A percentile compares a stretch with the other conserved stretches of the same genome.
Conservation (phyloP, 2,329 filamentous ascomycete species). For the Teratosphaeria destructans region DNA sequence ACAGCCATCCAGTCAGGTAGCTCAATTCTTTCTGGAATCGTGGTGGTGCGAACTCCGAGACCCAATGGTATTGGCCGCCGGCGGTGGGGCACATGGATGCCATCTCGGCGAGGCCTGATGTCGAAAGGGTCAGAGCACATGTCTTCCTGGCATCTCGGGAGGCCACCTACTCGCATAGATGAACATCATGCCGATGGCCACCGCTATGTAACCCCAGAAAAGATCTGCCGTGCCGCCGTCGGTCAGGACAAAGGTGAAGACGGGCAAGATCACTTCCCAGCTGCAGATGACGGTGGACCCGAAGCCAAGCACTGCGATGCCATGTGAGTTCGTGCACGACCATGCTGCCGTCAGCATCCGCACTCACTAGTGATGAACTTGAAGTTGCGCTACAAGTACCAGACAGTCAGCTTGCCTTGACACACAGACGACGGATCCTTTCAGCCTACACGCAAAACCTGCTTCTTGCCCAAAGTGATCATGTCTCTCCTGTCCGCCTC, state of each 20-base stretch:
- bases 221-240: slow-evolving; percentile 14
- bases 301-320: slow-evolving; percentile 19
- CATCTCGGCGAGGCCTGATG: slow-evolving; percentile 1
- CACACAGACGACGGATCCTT: not conserved
- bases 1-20: slow-evolving; percentile 1
- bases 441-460: not conserved
- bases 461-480: not conserved
- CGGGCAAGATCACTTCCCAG: slow-evolving; percentile 11
- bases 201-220: slow-evolving; percentile 15
- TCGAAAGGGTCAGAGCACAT: not conserved
- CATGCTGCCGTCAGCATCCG: not conserved
- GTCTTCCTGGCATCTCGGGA: not conserved
- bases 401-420: not conserved
- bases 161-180: slow-evolving; percentile 8
- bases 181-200: slow-evolving; percentile 6
- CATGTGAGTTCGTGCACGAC: not conserved
- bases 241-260: slow-evolving; percentile 10
- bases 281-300: slow-evolving; percentile 19
- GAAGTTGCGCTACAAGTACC: not conserved
- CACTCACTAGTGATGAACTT: not conserved
- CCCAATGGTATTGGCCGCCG: slow-evolving; percentile 1
- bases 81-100: slow-evolving; percentile 1
- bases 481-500: slow-evolving; percentile 2
- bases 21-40: not conserved
- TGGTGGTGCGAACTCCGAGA: not conserved